Base-by-base conservation (phyloP, 2,329 filamentous ascomycete species). In the Colletotrichum melonis region DNA sequence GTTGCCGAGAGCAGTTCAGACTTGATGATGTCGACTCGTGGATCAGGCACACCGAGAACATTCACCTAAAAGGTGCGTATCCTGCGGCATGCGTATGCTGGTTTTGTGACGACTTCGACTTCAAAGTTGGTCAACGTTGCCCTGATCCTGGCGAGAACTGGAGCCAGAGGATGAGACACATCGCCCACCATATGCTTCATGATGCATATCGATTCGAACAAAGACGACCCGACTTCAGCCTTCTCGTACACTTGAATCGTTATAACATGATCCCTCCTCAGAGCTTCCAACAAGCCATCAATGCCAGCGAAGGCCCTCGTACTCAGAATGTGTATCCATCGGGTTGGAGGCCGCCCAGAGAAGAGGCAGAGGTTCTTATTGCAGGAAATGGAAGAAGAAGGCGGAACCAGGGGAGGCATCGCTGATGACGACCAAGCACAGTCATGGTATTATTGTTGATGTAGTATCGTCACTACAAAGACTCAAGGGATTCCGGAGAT, bases 111-210 rank as follows among this genome's bases (percentile, higher is more conserved):
- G 58, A 77, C 0, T 65, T 71, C 5, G 16, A 38, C 0, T 88
- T 86, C 69, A 75, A 76, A 6, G 74, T 49, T 8, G 19, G 80
- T 3, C 32, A 57, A 22, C 60, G 77, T 19, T 73, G 63, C 11
- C 57, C 62, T n/a, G 57, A 65, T 2, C 76, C 55, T 14, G 66
- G 63, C 1, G 11, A 8, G 2, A 83, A 81, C 42, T 88, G 86
- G 67, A 38, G 70, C 0, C 22, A 74, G 1, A 84, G 89, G 2
- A 87, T 91, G 86, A 35, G 77, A 3, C 89, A 91, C 75, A 87
- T 90, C 63, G 82, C 79, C 0, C 68, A 70, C 0, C 89, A 91
- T 72, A 81, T 88, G 54, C 67, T 77, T 14, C 19, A 49, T 49
- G 54, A 78, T 3, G 81, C 79, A 1, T 32, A 52, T 24, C 56